phyloP scores from a whole-genome alignment of 148 eudicot species.

The Vaccinium macrocarpon region DNA sequence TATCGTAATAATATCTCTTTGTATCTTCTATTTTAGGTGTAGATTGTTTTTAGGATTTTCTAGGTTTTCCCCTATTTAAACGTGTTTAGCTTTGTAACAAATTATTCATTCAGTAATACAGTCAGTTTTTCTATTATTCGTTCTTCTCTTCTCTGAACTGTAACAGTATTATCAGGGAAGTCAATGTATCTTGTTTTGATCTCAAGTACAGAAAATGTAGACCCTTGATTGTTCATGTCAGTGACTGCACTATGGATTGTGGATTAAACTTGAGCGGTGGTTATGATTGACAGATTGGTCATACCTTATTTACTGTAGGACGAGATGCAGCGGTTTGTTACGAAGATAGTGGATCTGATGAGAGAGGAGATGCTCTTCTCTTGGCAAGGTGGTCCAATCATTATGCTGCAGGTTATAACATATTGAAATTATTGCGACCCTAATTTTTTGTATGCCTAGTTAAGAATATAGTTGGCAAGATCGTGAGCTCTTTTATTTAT shows the following conservation, averaged over 20 bases:
- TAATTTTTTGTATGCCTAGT: neutral
- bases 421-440: neutral
- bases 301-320: constrained; percentile 44
- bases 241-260: neutral
- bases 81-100: too few species aligned
- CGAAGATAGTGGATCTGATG: constrained; percentile 89
- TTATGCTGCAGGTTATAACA: constrained; percentile 77
- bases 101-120: too few species aligned
- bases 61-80: too few species aligned
- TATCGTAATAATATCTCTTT: too few species aligned
- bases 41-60: too few species aligned
- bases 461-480: neutral
- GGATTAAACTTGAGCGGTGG: neutral
- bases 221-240: neutral
- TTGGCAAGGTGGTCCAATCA: constrained; percentile 99
- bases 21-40: too few species aligned
- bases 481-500: neutral
- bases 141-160: too few species aligned
- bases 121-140: too few species aligned
- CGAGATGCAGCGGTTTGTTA: constrained; percentile 89
- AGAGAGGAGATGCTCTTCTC: constrained; percentile 71
- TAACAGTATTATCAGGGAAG: neutral
- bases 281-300: neutral
- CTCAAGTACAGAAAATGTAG: neutral
- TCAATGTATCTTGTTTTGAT: neutral